phyloP scores from a whole-genome alignment of 1,139 yeast genomes.

The Protomyces inundatus region DNA sequence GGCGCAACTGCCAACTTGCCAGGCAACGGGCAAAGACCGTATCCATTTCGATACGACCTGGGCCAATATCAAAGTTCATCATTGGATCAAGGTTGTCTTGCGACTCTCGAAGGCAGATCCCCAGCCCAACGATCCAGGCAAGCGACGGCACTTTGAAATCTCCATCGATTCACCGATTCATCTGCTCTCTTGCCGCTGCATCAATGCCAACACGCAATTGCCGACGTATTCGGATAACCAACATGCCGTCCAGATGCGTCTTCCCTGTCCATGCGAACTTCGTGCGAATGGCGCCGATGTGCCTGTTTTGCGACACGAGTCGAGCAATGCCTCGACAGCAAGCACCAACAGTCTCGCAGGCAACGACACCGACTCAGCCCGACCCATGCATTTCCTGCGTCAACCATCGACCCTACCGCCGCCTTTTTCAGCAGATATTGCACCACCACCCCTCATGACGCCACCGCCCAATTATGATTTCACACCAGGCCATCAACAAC shows the following conservation, averaged over 20 bases:
- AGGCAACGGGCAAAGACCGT: slow-evolving; percentile 41
- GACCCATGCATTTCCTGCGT: slow-evolving; percentile 44
- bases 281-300: slow-evolving; percentile 21
- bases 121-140: slow-evolving; percentile 47
- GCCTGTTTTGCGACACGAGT: neutral
- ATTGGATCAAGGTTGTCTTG: slow-evolving; percentile 86
- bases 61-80: slow-evolving; percentile 74
- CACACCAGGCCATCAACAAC: slow-evolving; percentile 23
- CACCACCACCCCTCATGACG: slow-evolving; percentile 39
- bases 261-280: slow-evolving; percentile 34
- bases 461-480: slow-evolving; percentile 35
- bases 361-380: slow-evolving; percentile 24
- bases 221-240: slow-evolving; percentile 39
- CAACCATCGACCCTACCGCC: slow-evolving; percentile 47
- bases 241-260: slow-evolving; percentile 31
- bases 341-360: slow-evolving; percentile 28
- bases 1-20: slow-evolving; percentile 65
- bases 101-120: slow-evolving; percentile 60
- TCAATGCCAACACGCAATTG: slow-evolving; percentile 39
- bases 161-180: slow-evolving; percentile 89
- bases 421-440: slow-evolving; percentile 42
- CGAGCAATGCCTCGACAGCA: neutral
- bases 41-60: slow-evolving; percentile 81
- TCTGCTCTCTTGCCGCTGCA: slow-evolving; percentile 50
- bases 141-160: slow-evolving; percentile 80